Evolutionary conservation across 306 rosid species (phyloP).

Genomic region (Ceratonia siliqua): DNA sequence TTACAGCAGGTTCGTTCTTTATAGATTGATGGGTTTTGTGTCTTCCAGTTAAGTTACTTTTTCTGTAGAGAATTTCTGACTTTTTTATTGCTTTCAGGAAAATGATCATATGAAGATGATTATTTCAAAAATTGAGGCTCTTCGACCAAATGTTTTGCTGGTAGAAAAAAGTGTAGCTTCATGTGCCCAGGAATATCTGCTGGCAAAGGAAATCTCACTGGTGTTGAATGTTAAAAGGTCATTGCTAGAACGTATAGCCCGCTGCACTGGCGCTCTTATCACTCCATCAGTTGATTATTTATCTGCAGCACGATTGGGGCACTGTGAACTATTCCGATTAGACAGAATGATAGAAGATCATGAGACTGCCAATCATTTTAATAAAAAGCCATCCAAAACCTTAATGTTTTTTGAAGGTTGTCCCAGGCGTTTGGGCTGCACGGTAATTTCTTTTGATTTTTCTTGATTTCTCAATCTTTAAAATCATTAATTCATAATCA

Average conservation of each 20-base stretch:
- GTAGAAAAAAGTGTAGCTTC: constrained; percentile 74
- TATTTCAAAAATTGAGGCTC: constrained; percentile 64
- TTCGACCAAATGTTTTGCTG: constrained; percentile 63
- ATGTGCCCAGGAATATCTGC: constrained; percentile 58
- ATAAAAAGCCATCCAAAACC: constrained; percentile 60
- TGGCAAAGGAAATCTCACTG: constrained; percentile 65
- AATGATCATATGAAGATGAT: constrained; percentile 63
- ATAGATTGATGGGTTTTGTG: neutral
- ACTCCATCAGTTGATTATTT: constrained; percentile 59
- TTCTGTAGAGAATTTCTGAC: neutral
- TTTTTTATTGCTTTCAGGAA: constrained; percentile 46
- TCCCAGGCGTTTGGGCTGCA: constrained; percentile 73
- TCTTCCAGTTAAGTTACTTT: neutral
- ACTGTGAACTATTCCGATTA: constrained; percentile 64
- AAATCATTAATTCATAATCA: neutral
- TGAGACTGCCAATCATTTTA: constrained; percentile 48
- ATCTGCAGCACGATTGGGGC: constrained; percentile 50
- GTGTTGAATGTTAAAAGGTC: constrained; percentile 72
- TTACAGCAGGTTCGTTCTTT: constrained; percentile 56
- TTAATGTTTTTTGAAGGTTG: constrained; percentile 79
- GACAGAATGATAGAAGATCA: constrained; percentile 54
- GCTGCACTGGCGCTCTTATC: constrained; percentile 63
- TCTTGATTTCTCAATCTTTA: neutral
- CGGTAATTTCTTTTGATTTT: constrained; percentile 44
- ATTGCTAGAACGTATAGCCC: constrained; percentile 62